Conservation (phyloP, 2,329 filamentous ascomycete species). For the Nakataea oryzae region DNA sequence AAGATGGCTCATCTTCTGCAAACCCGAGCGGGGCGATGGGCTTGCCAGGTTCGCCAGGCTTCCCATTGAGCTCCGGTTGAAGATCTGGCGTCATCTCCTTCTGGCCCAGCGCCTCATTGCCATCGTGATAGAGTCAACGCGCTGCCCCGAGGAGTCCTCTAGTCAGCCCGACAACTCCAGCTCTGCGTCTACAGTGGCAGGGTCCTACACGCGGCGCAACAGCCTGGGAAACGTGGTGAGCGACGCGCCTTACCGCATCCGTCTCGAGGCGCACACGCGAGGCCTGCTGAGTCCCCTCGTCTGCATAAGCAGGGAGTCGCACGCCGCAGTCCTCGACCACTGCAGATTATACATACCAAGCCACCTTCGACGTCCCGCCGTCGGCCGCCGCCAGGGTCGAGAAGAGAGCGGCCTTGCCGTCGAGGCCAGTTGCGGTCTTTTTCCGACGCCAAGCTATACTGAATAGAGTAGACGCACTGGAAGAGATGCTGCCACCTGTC, state of each 20-base stretch:
- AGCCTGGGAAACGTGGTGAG: background rate
- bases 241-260: background rate
- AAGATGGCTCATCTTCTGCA: too few relatives aligned
- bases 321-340: background rate
- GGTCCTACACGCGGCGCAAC: background rate
- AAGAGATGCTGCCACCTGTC: too few relatives aligned
- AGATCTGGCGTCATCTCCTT: constrained; percentile 9
- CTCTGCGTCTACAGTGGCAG: background rate
- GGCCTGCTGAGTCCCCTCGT: background rate
- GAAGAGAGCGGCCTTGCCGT: too few relatives aligned
- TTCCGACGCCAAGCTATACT: too few relatives aligned
- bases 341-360: background rate
- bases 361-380: too few relatives aligned
- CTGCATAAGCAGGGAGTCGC: background rate
- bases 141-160: background rate
- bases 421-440: too few relatives aligned
- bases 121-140: background rate
- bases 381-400: too few relatives aligned
- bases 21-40: too few relatives aligned
- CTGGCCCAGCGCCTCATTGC: background rate
- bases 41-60: constrained; percentile 10
- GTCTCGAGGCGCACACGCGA: background rate
- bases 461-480: too few relatives aligned
- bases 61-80: constrained; percentile 12
- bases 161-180: too few relatives aligned